These are phyloP conservation scores for Prunus salicina DNA, from an alignment of 306 rosid species.

Conservation along the genomic window DNA sequence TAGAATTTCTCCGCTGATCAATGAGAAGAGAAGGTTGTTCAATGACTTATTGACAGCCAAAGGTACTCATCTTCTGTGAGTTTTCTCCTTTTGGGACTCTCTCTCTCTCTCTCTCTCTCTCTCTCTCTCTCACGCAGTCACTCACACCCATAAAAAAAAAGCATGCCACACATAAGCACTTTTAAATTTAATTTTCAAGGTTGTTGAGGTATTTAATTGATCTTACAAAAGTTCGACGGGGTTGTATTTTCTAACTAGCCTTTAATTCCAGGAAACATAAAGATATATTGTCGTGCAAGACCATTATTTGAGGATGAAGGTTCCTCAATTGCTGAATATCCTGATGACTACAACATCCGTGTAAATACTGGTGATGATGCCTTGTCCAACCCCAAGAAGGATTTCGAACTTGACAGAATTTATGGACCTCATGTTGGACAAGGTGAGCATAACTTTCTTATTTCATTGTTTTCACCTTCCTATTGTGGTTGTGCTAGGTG, in stretches of 20 bases:
- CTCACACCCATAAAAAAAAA: not conserved
- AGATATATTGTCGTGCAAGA: slow-evolving; percentile 78
- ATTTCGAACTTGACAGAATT: slow-evolving; percentile 87
- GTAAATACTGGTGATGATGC: slow-evolving; percentile 81
- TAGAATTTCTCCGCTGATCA: slow-evolving; percentile 78
- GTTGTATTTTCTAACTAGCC: slow-evolving; percentile 1
- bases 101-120: slow-evolving; percentile 10
- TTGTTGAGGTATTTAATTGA: not conserved
- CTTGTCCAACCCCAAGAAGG: slow-evolving; percentile 77
- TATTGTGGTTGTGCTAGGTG: slow-evolving; percentile 6
- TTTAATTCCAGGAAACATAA: slow-evolving; percentile 71
- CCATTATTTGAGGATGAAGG: slow-evolving; percentile 98
- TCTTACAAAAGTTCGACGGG: not conserved
- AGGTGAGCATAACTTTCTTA: slow-evolving; percentile 46
- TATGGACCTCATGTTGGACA: slow-evolving; percentile 99
- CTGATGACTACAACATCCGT: slow-evolving; percentile 77
- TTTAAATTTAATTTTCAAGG: not conserved
- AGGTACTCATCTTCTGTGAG: slow-evolving; percentile 54
- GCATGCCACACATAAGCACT: not conserved
- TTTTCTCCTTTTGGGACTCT: slow-evolving; percentile 17
- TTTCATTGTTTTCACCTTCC: not conserved
- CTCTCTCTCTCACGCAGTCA: not conserved
- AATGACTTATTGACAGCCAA: slow-evolving; percentile 93
- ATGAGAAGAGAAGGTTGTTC: slow-evolving; percentile 87
- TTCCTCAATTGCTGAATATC: slow-evolving; percentile 72